phyloP scores from a whole-genome alignment of 2,329 filamentous ascomycete species.

The Raffaelea deltoideospora region DNA sequence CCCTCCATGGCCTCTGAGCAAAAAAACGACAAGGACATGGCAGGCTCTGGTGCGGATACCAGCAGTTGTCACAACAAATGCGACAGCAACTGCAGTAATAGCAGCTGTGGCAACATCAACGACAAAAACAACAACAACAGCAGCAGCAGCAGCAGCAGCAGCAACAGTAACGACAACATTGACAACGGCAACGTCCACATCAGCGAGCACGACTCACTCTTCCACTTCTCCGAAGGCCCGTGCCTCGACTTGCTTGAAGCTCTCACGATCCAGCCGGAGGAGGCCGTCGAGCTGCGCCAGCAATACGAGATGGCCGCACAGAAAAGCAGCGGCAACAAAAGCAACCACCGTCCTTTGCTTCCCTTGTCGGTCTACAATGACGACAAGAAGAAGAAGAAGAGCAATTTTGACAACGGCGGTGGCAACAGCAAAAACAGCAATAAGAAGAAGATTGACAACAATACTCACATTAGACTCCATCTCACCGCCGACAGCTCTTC shows the following conservation, averaged over 20 bases:
- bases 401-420: background rate
- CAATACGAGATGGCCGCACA: background rate
- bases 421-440: too few species aligned
- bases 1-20: too few species aligned
- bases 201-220: background rate
- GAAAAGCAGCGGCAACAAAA: background rate
- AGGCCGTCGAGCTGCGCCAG: background rate
- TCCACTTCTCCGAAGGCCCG: background rate
- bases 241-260: background rate
- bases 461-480: too few species aligned
- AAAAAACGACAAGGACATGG: too few species aligned
- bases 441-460: too few species aligned
- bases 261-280: background rate
- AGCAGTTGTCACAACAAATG: too few species aligned
- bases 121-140: background rate
- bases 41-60: too few species aligned
- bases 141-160: background rate
- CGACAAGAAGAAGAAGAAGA: too few species aligned
- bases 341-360: too few species aligned
- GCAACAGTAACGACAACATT: background rate
- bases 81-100: background rate
- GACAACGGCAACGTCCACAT: background rate
- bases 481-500: background rate
- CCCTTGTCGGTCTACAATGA: too few species aligned
- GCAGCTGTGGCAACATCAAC: background rate